These are phyloP conservation scores for Cyclotella baltica DNA, from an alignment of 108 stramenopile genomes.

Conservation along the genomic window DNA sequence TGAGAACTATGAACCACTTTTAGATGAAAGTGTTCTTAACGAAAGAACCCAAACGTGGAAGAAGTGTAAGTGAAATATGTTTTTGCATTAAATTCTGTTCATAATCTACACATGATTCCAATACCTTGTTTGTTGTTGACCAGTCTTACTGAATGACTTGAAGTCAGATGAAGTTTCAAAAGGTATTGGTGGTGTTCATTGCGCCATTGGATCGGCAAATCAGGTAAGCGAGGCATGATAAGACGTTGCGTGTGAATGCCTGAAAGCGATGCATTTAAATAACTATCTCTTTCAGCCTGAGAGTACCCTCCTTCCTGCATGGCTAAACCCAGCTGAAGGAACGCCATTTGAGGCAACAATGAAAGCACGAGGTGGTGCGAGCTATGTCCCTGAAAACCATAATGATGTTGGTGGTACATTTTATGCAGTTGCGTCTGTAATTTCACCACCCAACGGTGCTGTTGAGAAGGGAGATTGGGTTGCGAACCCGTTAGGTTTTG, in stretches of 20 bases:
- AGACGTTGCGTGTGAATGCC: background rate
- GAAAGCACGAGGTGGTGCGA: conserved; percentile 14
- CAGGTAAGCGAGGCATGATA: conserved; percentile 5
- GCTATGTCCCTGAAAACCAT: conserved; percentile 10
- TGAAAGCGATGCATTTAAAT: too few species aligned
- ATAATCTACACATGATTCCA: background rate
- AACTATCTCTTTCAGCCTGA: background rate
- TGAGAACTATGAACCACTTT: background rate
- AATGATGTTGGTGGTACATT: background rate
- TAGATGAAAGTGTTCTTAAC: background rate
- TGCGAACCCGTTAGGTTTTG: conserved; percentile 4
- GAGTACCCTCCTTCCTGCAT: conserved; percentile 2
- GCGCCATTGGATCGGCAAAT: conserved; percentile 16
- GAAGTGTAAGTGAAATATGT: conserved; percentile 4
- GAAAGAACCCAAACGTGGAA: background rate
- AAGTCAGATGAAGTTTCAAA: background rate
- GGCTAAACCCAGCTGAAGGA: conserved; percentile 12
- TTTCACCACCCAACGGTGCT: conserved; percentile 12
- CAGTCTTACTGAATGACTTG: conserved; percentile 8
- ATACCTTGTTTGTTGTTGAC: too few species aligned
- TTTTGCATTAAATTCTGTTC: background rate
- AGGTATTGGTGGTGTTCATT: conserved; percentile 16
- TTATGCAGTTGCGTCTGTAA: background rate
- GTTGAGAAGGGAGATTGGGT: conserved; percentile 28
- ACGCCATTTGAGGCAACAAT: conserved; percentile 19